Percentiles rank a stretch among this genome's conserved stretches.
Conservation (phyloP, 306 rosid species). For the Cyclanthera cordifolia region DNA sequence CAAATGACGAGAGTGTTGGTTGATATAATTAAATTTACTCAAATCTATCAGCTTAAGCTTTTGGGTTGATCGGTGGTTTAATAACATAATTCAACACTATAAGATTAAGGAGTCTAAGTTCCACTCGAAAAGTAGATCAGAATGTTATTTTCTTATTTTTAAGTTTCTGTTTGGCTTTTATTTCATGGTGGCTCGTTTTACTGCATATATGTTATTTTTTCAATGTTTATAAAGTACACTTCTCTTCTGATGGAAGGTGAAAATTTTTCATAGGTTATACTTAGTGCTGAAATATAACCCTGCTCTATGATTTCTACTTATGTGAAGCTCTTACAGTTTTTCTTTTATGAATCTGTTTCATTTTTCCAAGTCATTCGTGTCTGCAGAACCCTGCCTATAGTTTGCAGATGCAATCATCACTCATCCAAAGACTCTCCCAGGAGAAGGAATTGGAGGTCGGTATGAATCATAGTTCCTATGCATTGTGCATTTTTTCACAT, state of each 20-base stretch:
- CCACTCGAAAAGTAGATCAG: neutral
- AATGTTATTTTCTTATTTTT: neutral
- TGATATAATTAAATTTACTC: too few species aligned
- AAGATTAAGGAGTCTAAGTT: neutral
- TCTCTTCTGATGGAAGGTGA: neutral
- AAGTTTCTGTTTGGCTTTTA: neutral
- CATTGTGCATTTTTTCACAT: neutral
- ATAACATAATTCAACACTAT: too few species aligned
- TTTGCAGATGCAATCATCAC: conserved; percentile 80
- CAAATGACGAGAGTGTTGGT: too few species aligned
- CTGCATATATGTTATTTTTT: neutral
- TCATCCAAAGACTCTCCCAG: conserved; percentile 72
- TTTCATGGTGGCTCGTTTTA: neutral
- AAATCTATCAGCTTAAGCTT: too few species aligned
- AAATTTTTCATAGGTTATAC: neutral
- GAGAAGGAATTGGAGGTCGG: conserved; percentile 78
- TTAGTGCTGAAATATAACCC: neutral
- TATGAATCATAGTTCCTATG: conserved; percentile 13
- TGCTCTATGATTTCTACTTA: neutral
- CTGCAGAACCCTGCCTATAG: conserved; percentile 41
- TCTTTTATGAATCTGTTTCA: neutral
- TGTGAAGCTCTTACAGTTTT: neutral
- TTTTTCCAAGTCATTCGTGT: neutral
- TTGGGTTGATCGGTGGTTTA: too few species aligned
- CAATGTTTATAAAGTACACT: neutral